Conservation (phyloP, 257 asterid species). For the Handroanthus guayacan region DNA sequence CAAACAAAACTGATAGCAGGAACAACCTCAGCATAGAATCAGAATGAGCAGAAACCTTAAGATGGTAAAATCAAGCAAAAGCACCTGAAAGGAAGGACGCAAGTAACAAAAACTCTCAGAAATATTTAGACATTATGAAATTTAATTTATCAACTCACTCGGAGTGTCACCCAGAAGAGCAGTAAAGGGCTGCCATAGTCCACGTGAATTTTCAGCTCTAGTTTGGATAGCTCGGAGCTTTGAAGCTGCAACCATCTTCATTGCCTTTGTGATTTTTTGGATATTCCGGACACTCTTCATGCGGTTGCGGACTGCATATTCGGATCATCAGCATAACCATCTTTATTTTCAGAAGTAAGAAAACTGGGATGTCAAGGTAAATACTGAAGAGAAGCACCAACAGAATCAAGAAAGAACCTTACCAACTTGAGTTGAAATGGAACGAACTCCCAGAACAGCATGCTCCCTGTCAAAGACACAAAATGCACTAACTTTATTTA, state of each 20-base stretch:
- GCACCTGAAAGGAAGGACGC: background rate
- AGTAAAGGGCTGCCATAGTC: conserved; percentile 98
- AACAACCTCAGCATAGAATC: conserved; percentile 4
- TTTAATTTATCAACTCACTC: conserved; percentile 54
- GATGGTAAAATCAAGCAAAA: conserved; percentile 16
- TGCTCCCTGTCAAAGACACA: conserved; percentile 82
- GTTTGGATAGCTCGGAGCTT: conserved; percentile 93
- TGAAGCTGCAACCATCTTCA: conserved; percentile 99
- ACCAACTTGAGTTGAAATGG: conserved; percentile 90
- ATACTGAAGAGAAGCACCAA: background rate
- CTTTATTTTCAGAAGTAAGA: conserved; percentile 21
- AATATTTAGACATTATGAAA: background rate
- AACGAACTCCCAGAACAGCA: conserved; percentile 68
- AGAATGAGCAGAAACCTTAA: background rate
- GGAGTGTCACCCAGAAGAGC: conserved; percentile 98
- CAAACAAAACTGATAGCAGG: background rate
- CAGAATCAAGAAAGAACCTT: conserved; percentile 33
- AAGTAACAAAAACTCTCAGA: background rate
- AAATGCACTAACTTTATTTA: conserved; percentile 23
- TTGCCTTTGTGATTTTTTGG: conserved; percentile 98
- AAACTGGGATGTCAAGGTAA: background rate
- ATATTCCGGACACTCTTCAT: conserved; percentile 97
- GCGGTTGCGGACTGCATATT: conserved; percentile 56
- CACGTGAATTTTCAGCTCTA: conserved; percentile 90
- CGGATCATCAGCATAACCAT: background rate